A percentile compares a stretch with the other conserved stretches of the same genome.
Evolutionary conservation across 495 filamentous ascomycete genomes (phyloP).

Genomic region (Neurospora intermedia): DNA sequence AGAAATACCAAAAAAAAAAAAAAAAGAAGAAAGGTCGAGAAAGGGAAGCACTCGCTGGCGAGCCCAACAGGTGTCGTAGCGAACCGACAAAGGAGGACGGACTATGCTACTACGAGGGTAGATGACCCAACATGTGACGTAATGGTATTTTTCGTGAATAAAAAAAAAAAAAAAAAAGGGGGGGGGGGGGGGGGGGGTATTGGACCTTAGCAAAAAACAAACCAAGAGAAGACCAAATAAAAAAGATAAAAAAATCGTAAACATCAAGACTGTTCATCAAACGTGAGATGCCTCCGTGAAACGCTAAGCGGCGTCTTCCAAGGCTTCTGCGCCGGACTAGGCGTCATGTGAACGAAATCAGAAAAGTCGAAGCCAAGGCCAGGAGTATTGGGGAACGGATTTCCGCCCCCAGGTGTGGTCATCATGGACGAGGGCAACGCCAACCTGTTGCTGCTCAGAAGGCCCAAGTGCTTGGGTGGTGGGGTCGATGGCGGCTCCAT

Average conservation of each 20-base stretch:
- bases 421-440: conserved; percentile 77
- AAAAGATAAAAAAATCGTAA: background rate
- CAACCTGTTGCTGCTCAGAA: conserved; percentile 34
- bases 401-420: conserved; percentile 67
- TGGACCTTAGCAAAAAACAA: background rate
- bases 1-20: background rate
- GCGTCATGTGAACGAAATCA: conserved; percentile 95
- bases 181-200: background rate
- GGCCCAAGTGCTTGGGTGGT: conserved; percentile 46
- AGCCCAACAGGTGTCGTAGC: background rate
- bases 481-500: conserved; percentile 80
- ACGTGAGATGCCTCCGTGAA: conserved; percentile 32
- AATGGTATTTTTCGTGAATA: conserved; percentile 2
- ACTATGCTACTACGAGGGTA: background rate
- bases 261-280: conserved; percentile 28
- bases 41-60: background rate
- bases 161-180: background rate
- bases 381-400: conserved; percentile 50
- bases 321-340: conserved; percentile 79
- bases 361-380: conserved; percentile 78
- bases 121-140: background rate
- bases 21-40: background rate
- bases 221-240: background rate
- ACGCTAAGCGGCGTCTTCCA: conserved; percentile 51
- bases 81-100: background rate